Evolutionary conservation across 768 basidiomycete species (phyloP), one percentile per base, ranked within the genome.

Genomic region (Roridomyces roridus): DNA sequence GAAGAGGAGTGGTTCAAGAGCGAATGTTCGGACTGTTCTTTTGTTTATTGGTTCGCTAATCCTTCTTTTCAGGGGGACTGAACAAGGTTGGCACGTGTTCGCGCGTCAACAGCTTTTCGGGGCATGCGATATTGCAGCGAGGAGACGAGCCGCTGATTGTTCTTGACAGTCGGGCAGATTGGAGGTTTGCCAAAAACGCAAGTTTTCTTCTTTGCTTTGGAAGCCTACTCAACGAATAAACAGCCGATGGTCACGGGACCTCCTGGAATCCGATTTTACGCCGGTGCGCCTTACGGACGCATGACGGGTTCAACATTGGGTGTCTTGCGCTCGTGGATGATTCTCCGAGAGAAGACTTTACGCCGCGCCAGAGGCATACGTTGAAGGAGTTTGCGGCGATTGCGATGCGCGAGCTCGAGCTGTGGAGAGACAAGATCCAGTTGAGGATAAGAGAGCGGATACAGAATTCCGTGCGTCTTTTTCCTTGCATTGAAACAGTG

Each of bases 341-440:
- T 65, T 77, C 84, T 36, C 92, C 94, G 2, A 80, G 91, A 43
- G 79, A 84, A 18, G 94, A 96, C 56, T 97, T 96, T 67, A 86
- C 88, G 9, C 94, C 95, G 9, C 79, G 95, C 41, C 92, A 95
- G 65, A 78, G 94, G 43, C 91, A 96, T 75, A 93, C 93, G 3
- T 77, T 98, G 60, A 96, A 96, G 70, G 96, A 97, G 71, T 97
- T 97, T 67, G 95, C 96, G 53, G 93, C 92, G 2, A 88, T 98
- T 52, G 88, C 89, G 17, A 92, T 97, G 89, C 85, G 96, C 31
- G 96, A 98, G 71, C 86, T 98, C 87, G 96, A 97, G 69, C 77
- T 97, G 2, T 97, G 94, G 94, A 79, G 89, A 56, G 95, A 97
- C 71, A 96, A 97, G 91, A 94, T 96, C 47, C 95, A 96, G 74